These are phyloP conservation scores for Stagonosporopsis tanaceti DNA, from an alignment of 2,329 filamentous ascomycete species.

Conservation along the genomic window DNA sequence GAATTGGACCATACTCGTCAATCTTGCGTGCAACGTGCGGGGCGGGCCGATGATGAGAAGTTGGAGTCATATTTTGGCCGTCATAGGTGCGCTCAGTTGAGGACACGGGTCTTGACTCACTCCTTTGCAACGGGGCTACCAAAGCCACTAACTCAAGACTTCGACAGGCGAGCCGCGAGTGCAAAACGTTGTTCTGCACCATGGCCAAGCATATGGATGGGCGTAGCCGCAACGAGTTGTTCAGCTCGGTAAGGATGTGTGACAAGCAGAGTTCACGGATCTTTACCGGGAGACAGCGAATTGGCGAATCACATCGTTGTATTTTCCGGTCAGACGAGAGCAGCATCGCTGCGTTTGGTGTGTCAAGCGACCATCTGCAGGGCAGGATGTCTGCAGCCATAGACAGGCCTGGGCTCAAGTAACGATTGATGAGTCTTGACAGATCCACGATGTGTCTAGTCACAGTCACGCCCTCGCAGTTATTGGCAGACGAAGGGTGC, in stretches of 20 bases:
- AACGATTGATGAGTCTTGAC: slow-evolving; percentile 30
- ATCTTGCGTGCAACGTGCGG: slow-evolving; percentile 26
- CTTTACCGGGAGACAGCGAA: slow-evolving; percentile 3
- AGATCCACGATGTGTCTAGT: slow-evolving; percentile 2
- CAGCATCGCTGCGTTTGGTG: slow-evolving; percentile 31
- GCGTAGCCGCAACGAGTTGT: neutral
- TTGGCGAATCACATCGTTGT: slow-evolving; percentile 32
- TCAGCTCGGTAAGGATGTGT: slow-evolving; percentile 35
- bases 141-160: neutral
- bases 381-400: slow-evolving; percentile 20
- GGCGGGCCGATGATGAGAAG: slow-evolving; percentile 27
- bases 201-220: neutral
- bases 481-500: neutral
- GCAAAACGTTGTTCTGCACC: neutral
- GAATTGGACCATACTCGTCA: slow-evolving; percentile 17
- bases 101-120: slow-evolving; percentile 2
- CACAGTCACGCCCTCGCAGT: slow-evolving; percentile 6
- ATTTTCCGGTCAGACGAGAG: slow-evolving; percentile 46
- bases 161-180: neutral
- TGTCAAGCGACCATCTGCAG: slow-evolving; percentile 31
- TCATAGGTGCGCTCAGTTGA: neutral
- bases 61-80: slow-evolving; percentile 32
- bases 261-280: slow-evolving; percentile 30
- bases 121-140: neutral
- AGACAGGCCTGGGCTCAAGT: slow-evolving; percentile 26